Evolutionary conservation across 2,329 filamentous ascomycete genomes (phyloP).

Genomic region (Epichloe coenophiala): DNA sequence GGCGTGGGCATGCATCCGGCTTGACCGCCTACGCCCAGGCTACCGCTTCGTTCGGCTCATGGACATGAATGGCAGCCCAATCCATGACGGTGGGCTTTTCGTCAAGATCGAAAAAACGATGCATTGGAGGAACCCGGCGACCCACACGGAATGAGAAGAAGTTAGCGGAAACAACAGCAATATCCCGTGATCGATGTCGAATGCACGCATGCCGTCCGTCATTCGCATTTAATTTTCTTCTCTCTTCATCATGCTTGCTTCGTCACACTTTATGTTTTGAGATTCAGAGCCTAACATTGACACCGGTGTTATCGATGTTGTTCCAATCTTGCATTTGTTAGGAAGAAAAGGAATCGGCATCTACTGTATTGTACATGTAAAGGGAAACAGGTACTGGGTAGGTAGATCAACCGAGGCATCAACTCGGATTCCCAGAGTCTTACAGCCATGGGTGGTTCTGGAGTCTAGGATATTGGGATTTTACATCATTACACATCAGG

Average conservation of each 20-base stretch:
- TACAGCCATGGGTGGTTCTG: not conserved
- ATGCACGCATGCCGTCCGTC: not conserved
- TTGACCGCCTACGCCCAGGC: constrained; percentile 41
- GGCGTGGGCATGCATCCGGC: constrained; percentile 45
- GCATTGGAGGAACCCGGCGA: not conserved
- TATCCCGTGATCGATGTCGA: not conserved
- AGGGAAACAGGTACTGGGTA: too few relatives aligned
- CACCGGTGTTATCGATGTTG: not conserved
- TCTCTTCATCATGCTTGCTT: not conserved
- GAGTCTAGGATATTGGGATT: not conserved
- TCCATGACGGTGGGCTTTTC: constrained; percentile 34
- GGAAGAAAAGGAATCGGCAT: not conserved
- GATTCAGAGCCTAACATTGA: not conserved
- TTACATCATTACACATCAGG: not conserved
- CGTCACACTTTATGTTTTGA: not conserved
- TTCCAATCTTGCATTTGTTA: not conserved
- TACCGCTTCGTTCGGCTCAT: constrained; percentile 41
- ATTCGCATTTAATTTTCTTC: not conserved
- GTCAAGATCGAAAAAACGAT: constrained; percentile 36
- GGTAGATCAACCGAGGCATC: too few relatives aligned
- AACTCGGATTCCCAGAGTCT: too few relatives aligned
- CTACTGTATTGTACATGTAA: not conserved
- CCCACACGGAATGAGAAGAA: not conserved
- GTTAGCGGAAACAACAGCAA: too few relatives aligned
- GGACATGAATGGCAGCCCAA: constrained; percentile 29